Evolutionary conservation across 805 yeast species (phyloP).

Genomic region (Teunomyces tritomae): DNA sequence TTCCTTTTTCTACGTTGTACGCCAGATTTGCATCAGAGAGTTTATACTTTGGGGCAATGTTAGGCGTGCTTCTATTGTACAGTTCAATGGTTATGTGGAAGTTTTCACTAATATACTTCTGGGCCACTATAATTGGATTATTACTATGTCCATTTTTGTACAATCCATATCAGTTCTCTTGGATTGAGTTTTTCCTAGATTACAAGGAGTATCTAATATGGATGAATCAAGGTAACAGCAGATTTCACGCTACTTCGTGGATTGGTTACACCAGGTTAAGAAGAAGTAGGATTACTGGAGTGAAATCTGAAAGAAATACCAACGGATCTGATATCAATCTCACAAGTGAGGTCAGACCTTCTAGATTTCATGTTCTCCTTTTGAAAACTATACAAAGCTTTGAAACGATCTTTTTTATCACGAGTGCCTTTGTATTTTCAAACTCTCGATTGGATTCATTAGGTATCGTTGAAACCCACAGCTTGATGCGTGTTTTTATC

Average conservation of each 20-base stretch:
- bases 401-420: conserved; percentile 30
- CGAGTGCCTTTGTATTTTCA: conserved; percentile 50
- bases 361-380: conserved; percentile 41
- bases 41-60: conserved; percentile 72
- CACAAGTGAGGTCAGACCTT: conserved; percentile 49
- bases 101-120: conserved; percentile 60
- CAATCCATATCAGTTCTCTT: conserved; percentile 53
- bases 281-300: conserved; percentile 57
- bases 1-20: conserved; percentile 68
- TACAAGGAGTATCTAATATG: conserved; percentile 57
- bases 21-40: conserved; percentile 75
- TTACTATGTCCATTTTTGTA: conserved; percentile 51
- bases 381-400: conserved; percentile 42
- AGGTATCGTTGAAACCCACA: conserved; percentile 31
- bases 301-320: conserved; percentile 42
- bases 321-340: conserved; percentile 38
- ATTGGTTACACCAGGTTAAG: conserved; percentile 48
- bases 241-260: conserved; percentile 35
- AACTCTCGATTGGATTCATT: conserved; percentile 52
- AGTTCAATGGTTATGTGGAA: conserved; percentile 82
- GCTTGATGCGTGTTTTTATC: conserved; percentile 43
- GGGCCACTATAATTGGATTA: conserved; percentile 46
- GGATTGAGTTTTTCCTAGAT: conserved; percentile 47
- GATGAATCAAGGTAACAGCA: conserved; percentile 76
- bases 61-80: conserved; percentile 68